Evolutionary conservation across 192 early-diverging fungal genomes (phyloP).

Genomic region (Umbelopsis vinacea): DNA sequence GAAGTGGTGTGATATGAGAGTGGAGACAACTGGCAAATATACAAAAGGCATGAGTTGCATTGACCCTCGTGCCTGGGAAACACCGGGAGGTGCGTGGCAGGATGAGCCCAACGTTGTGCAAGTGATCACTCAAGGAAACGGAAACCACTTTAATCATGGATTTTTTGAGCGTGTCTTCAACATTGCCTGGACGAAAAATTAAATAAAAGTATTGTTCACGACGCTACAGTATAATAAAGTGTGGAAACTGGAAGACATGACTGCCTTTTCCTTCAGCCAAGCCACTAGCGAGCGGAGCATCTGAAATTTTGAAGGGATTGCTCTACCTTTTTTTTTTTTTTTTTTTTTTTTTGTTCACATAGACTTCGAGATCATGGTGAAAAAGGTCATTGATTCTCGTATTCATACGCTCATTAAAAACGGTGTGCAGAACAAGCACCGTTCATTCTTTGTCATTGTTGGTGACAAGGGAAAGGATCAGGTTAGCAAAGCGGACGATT

Average conservation of each 20-base stretch:
- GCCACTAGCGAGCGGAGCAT: not conserved
- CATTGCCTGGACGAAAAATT: not conserved
- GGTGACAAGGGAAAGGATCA: slow-evolving; percentile 93
- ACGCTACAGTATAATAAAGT: not conserved
- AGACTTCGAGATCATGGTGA: slow-evolving; percentile 62
- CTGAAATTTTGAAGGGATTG: not conserved
- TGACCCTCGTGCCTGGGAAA: slow-evolving; percentile 19
- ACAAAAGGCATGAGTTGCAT: slow-evolving; percentile 48
- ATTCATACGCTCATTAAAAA: slow-evolving; percentile 93
- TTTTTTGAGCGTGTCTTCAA: slow-evolving; percentile 28
- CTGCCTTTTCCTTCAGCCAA: not conserved
- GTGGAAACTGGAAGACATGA: not conserved
- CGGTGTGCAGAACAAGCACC: slow-evolving; percentile 87
- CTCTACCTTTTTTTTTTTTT: slow-evolving; percentile 15
- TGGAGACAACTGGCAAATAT: slow-evolving; percentile 47
- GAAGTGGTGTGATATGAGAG: slow-evolving; percentile 47
- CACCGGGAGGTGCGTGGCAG: not conserved
- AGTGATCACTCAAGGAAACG: slow-evolving; percentile 26
- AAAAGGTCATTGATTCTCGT: slow-evolving; percentile 91
- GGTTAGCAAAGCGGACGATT: slow-evolving; percentile 41
- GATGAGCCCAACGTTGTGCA: slow-evolving; percentile 25
- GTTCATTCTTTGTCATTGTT: slow-evolving; percentile 95
- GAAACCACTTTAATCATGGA: slow-evolving; percentile 11
- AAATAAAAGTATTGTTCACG: not conserved
- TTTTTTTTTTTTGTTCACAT: not conserved